Percentiles rank a stretch among this genome's conserved stretches.
These are phyloP conservation scores for Oryza rufipogon DNA, from an alignment of 176 grass and related monocot genomes.

Conservation along the genomic window DNA sequence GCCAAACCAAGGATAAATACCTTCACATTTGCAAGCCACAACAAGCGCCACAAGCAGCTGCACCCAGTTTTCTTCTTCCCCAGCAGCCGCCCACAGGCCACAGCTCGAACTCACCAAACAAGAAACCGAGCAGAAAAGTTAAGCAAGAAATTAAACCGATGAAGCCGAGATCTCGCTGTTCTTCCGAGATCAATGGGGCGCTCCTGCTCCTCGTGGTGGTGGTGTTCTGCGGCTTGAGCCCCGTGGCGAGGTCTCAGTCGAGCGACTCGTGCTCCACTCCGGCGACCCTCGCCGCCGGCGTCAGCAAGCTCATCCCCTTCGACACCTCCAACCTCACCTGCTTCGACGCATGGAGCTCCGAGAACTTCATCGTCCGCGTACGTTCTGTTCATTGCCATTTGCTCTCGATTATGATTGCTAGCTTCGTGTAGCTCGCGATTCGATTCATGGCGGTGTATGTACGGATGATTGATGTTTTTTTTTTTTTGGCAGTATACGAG, in stretches of 20 bases:
- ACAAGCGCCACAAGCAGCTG: background rate
- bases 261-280: conserved; percentile 41
- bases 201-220: background rate
- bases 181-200: background rate
- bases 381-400: background rate
- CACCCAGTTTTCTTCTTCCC: background rate
- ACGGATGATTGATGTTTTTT: no score
- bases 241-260: conserved; percentile 22
- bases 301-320: conserved; percentile 60
- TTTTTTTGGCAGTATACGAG: conserved; percentile 48
- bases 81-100: background rate
- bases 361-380: conserved; percentile 71
- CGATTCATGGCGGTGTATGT: background rate
- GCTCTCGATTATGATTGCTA: no score
- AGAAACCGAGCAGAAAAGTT: background rate
- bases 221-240: background rate
- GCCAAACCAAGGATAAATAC: no score
- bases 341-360: conserved; percentile 52
- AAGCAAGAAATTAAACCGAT: background rate
- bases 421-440: no score
- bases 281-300: conserved; percentile 30
- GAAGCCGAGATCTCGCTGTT: conserved; percentile 16
- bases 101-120: background rate
- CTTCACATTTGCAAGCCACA: no score
- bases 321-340: conserved; percentile 63